A percentile compares a stretch with the other conserved stretches of the same genome.
These are phyloP conservation scores for Coriaria nepalensis DNA, from an alignment of 306 rosid species.

Conservation along the genomic window DNA sequence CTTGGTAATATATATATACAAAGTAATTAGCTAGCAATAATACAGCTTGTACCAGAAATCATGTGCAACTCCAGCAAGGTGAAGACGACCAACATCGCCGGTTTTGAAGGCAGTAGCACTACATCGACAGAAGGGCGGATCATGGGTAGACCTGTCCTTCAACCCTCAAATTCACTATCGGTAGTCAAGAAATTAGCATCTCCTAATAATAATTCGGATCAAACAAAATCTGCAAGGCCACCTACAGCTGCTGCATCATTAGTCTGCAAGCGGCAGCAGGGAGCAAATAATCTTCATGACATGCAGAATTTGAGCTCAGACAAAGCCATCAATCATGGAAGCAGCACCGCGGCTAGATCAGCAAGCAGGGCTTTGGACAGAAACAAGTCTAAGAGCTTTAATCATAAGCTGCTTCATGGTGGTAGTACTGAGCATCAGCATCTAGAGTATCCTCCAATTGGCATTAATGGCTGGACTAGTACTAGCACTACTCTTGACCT, in stretches of 20 bases:
- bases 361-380: slow-evolving; percentile 38
- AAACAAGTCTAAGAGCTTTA: slow-evolving; percentile 82
- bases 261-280: slow-evolving; percentile 6
- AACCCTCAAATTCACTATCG: slow-evolving; percentile 53
- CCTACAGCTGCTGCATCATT: slow-evolving; percentile 24
- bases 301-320: slow-evolving; percentile 45
- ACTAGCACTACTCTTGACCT: too few species aligned
- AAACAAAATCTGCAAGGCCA: slow-evolving; percentile 55
- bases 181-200: slow-evolving; percentile 28
- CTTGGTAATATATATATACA: too few species aligned
- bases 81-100: slow-evolving; percentile 23
- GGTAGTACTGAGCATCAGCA: slow-evolving; percentile 10
- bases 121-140: slow-evolving; percentile 25
- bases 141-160: slow-evolving; percentile 77
- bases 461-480: too few species aligned
- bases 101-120: too few species aligned
- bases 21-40: not conserved
- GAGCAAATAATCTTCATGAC: slow-evolving; percentile 51
- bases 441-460: too few species aligned
- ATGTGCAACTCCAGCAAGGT: slow-evolving; percentile 63
- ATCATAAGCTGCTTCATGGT: slow-evolving; percentile 9
- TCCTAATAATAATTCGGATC: too few species aligned
- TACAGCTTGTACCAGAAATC: slow-evolving; percentile 1
- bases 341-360: slow-evolving; percentile 21
- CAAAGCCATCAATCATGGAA: slow-evolving; percentile 41